Evolutionary conservation across 805 yeast species (phyloP).

Genomic region (Kodamaea lidongshanica): DNA sequence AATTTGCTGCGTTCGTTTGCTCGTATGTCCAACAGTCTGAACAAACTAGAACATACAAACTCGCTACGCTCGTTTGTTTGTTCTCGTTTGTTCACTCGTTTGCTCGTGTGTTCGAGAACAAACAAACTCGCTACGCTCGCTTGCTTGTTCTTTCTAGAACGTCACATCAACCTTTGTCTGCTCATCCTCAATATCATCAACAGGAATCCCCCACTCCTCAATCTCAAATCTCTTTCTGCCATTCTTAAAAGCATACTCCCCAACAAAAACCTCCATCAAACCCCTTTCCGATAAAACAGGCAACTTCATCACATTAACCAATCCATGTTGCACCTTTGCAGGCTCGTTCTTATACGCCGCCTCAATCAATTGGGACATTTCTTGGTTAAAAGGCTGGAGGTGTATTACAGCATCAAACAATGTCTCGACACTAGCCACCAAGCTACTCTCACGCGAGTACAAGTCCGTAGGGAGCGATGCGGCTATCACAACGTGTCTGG

Average conservation of each 20-base stretch:
- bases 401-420: constrained; percentile 64
- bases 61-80: too few species aligned
- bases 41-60: too few species aligned
- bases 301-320: constrained; percentile 66
- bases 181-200: constrained; percentile 61
- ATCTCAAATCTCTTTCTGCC: constrained; percentile 80
- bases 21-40: too few species aligned
- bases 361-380: constrained; percentile 59
- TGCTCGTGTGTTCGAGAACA: too few species aligned
- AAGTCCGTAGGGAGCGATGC: constrained; percentile 60
- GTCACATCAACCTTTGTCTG: constrained; percentile 10
- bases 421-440: constrained; percentile 48
- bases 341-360: constrained; percentile 67
- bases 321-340: constrained; percentile 75
- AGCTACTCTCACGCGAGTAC: constrained; percentile 47
- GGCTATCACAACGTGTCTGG: constrained; percentile 43
- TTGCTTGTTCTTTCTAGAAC: background rate
- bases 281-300: constrained; percentile 75
- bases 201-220: constrained; percentile 96
- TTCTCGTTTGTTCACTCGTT: background rate
- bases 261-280: constrained; percentile 63
- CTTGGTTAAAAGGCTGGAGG: constrained; percentile 77
- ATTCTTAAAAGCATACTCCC: constrained; percentile 81
- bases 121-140: too few species aligned
- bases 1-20: too few species aligned